A percentile compares a stretch with the other conserved stretches of the same genome.
Conservation (phyloP, 768 basidiomycete genomes). For the Solioccasus polychromus region DNA sequence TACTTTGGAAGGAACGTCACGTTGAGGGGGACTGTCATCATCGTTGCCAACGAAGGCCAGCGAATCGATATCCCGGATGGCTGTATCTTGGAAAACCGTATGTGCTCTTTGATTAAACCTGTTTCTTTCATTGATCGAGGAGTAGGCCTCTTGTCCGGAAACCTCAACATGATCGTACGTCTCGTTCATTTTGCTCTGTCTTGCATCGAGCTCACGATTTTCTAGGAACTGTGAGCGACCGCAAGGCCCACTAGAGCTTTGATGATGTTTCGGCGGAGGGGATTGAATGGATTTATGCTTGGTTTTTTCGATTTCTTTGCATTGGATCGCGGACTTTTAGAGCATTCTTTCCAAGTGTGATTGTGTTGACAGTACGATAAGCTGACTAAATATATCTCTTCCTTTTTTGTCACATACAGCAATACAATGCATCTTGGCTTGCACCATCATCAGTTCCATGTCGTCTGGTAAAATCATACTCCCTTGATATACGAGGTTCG, state of each 20-base stretch:
- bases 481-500: no score
- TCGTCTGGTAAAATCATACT: no score
- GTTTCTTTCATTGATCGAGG: constrained; percentile 12
- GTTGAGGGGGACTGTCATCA: constrained; percentile 64
- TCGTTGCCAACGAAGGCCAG: constrained; percentile 77
- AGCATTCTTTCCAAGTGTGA: constrained; percentile 7
- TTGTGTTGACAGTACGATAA: constrained; percentile 6
- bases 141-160: constrained; percentile 66
- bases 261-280: neutral
- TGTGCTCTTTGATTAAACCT: constrained; percentile 12
- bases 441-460: no score
- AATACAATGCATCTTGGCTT: no score
- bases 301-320: constrained; percentile 7
- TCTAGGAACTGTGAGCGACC: constrained; percentile 31
- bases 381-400: neutral
- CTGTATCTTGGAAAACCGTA: constrained; percentile 66
- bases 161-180: constrained; percentile 68
- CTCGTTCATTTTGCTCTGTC: neutral
- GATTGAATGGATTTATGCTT: constrained; percentile 7
- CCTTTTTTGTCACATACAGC: neutral
- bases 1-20: constrained; percentile 65
- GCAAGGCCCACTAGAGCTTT: neutral
- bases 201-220: neutral
- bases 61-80: constrained; percentile 77
- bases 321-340: constrained; percentile 23